These are phyloP conservation scores for Coprinopsis sp. DNA, from an alignment of 768 basidiomycete genomes.

Conservation along the genomic window DNA sequence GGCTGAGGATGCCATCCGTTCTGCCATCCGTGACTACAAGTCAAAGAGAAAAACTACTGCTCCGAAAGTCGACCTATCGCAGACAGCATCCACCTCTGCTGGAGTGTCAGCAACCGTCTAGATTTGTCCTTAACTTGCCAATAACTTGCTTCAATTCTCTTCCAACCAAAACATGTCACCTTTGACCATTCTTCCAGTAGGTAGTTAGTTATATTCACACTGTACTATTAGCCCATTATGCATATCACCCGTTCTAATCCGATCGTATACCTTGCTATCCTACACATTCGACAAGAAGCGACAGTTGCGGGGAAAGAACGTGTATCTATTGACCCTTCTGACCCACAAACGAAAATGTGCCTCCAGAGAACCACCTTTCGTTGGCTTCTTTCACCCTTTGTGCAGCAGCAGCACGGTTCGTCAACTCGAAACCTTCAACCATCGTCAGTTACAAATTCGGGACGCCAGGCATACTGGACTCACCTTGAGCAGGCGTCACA, in stretches of 20 bases:
- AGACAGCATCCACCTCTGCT: conserved; percentile 38
- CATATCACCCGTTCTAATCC: conserved; percentile 7
- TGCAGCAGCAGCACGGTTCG: conserved; percentile 84
- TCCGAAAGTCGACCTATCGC: conserved; percentile 56
- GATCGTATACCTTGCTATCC: neutral
- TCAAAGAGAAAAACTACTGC: conserved; percentile 62
- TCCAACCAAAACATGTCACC: neutral
- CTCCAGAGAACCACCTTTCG: conserved; percentile 91
- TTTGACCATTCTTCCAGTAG: neutral
- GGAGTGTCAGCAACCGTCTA: conserved; percentile 25
- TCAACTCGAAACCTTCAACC: conserved; percentile 80
- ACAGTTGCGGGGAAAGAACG: no score
- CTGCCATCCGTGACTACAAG: conserved; percentile 94
- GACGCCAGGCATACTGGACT: conserved; percentile 15
- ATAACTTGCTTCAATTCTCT: neutral
- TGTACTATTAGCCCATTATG: conserved; percentile 19
- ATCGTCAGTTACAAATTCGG: conserved; percentile 7
- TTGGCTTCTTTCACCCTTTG: conserved; percentile 93
- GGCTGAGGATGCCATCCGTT: conserved; percentile 97
- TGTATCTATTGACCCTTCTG: conserved; percentile 31
- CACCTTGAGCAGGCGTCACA: conserved; percentile 95
- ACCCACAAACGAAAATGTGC: conserved; percentile 77
- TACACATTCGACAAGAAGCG: no score
- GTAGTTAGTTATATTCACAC: neutral
- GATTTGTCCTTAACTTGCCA: neutral